Percentiles rank a stretch among this genome's conserved stretches.
These are phyloP conservation scores for Anthracocystis walkeri DNA, from an alignment of 1,284 basidiomycete genomes.

Conservation along the genomic window DNA sequence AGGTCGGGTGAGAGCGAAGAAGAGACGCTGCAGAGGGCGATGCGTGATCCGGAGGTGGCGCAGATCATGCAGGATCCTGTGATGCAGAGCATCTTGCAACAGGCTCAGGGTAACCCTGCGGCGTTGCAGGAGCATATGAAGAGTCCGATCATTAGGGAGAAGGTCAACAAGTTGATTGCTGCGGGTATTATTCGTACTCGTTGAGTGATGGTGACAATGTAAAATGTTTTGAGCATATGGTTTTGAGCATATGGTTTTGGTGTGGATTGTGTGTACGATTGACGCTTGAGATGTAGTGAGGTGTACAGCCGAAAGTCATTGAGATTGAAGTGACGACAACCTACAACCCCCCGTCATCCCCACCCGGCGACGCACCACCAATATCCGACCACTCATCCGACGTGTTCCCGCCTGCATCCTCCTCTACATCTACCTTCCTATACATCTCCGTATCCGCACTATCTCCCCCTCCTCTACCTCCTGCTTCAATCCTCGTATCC, in stretches of 20 bases:
- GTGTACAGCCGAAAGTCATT: no score
- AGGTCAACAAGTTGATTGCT: slow-evolving; percentile 92
- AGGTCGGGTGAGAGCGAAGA: slow-evolving; percentile 91
- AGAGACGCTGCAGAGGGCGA: slow-evolving; percentile 90
- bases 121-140: slow-evolving; percentile 97
- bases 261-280: not conserved
- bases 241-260: not conserved
- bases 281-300: not conserved
- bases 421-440: not conserved
- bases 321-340: slow-evolving; percentile 9
- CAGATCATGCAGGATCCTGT: slow-evolving; percentile 74
- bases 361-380: slow-evolving; percentile 16
- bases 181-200: slow-evolving; percentile 82
- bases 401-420: slow-evolving; percentile 17
- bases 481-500: slow-evolving; percentile 18
- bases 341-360: slow-evolving; percentile 5
- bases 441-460: not conserved
- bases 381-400: slow-evolving; percentile 60
- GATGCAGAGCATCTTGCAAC: slow-evolving; percentile 82
- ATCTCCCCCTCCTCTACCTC: not conserved
- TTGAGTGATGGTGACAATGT: slow-evolving; percentile 12
- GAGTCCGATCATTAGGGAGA: slow-evolving; percentile 80
- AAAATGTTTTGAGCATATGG: no score
- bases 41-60: slow-evolving; percentile 95
- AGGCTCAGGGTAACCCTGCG: slow-evolving; percentile 89